Conservation (phyloP, 2,329 filamentous ascomycete species). For the Nothophoma quercina region DNA sequence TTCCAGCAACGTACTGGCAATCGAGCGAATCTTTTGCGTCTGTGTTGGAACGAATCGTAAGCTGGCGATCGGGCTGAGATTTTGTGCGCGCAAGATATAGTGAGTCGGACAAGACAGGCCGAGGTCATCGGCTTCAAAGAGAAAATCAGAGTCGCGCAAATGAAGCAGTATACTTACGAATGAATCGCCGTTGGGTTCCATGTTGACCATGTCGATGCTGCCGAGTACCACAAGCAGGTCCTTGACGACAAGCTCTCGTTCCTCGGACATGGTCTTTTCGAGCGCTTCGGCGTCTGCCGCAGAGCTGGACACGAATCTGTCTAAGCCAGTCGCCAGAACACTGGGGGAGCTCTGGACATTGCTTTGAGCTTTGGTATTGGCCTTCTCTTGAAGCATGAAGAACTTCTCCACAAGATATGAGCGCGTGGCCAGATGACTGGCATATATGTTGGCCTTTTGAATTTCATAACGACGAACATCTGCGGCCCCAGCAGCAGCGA, state of each 20-base stretch:
- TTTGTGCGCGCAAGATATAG: constrained; percentile 16
- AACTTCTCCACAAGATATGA: constrained; percentile 89
- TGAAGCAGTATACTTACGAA: constrained; percentile 60
- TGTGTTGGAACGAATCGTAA: constrained; percentile 46
- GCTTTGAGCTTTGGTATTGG: constrained; percentile 53
- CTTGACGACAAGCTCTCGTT: constrained; percentile 82
- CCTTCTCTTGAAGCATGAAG: constrained; percentile 75
- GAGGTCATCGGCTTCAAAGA: constrained; percentile 11
- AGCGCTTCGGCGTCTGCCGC: constrained; percentile 54
- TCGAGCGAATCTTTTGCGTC: constrained; percentile 85
- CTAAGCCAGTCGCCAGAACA: constrained; percentile 37
- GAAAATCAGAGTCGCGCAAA: constrained; percentile 24
- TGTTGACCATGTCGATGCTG: constrained; percentile 82
- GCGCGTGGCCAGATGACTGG: constrained; percentile 79
- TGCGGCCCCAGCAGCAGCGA: constrained; percentile 36
- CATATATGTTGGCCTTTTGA: constrained; percentile 89
- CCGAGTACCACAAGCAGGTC: constrained; percentile 77
- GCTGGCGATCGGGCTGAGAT: constrained; percentile 26
- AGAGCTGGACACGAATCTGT: constrained; percentile 34
- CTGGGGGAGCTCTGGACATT: constrained; percentile 45
- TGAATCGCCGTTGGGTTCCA: constrained; percentile 75
- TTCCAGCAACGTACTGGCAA: constrained; percentile 80
- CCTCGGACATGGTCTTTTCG: constrained; percentile 71
- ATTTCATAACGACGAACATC: constrained; percentile 72
- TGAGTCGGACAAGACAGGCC: constrained; percentile 15